phyloP scores from a whole-genome alignment of 1,284 basidiomycete species.

The Acaromyces ingoldii region DNA sequence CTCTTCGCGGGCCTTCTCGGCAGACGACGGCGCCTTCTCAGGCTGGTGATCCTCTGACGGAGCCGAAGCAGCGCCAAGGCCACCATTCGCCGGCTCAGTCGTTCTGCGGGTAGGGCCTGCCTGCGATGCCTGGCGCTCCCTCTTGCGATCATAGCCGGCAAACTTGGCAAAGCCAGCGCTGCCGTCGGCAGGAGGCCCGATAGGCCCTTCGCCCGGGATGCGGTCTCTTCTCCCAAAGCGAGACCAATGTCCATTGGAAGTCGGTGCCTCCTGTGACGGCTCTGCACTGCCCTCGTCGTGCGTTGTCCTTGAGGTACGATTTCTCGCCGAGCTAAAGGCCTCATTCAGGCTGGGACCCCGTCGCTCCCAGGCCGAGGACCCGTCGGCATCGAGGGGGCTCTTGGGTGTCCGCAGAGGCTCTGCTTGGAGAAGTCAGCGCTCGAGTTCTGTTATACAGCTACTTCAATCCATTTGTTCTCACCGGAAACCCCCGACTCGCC shows the following conservation, averaged over 20 bases:
- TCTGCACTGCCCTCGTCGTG: not conserved
- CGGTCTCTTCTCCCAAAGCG: constrained; percentile 34
- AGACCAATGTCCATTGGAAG: constrained; percentile 13
- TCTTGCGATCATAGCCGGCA: constrained; percentile 23
- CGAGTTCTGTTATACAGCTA: constrained; percentile 10
- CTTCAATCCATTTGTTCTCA: constrained; percentile 17
- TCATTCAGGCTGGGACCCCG: not conserved
- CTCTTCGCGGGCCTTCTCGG: too few species aligned
- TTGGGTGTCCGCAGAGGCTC: constrained; percentile 4
- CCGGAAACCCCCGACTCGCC: constrained; percentile 21
- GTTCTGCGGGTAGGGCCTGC: not conserved
- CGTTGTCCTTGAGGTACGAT: not conserved
- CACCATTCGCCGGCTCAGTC: not conserved
- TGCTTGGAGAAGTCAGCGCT: not conserved
- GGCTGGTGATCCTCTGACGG: not conserved
- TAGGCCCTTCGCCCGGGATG: constrained; percentile 39
- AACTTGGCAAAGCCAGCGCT: constrained; percentile 42
- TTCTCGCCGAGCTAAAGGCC: not conserved
- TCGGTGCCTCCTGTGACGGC: not conserved
- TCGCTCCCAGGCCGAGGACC: not conserved
- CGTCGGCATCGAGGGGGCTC: not conserved
- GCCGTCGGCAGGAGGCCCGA: constrained; percentile 38
- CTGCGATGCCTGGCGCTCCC: not conserved
- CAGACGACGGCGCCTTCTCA: too few species aligned
- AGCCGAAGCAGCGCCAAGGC: not conserved